Percentiles rank a stretch among this genome's conserved stretches.
Conservation (phyloP, 495 filamentous ascomycete genomes). For the Talaromyces liani region DNA sequence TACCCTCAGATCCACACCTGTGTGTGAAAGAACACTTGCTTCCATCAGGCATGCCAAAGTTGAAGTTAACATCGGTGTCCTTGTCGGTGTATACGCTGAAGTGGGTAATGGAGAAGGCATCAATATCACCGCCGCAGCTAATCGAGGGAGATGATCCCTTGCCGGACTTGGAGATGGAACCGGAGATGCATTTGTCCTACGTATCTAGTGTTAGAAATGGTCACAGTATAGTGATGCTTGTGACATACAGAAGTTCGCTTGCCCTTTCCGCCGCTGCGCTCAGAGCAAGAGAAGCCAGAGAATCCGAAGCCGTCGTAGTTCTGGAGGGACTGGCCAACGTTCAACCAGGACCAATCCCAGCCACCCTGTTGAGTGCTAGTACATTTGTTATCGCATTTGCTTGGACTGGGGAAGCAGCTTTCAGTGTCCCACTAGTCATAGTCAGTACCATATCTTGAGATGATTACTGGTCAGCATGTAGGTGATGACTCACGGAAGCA, state of each 20-base stretch:
- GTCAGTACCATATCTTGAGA: slow-evolving; percentile 6
- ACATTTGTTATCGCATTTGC: slow-evolving; percentile 73
- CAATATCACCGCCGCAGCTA: slow-evolving; percentile 40
- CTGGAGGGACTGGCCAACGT: slow-evolving; percentile 48
- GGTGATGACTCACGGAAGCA: slow-evolving; percentile 43
- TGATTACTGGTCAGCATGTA: neutral
- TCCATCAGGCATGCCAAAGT: slow-evolving; percentile 76
- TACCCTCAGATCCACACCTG: slow-evolving; percentile 55
- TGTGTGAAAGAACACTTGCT: slow-evolving; percentile 68
- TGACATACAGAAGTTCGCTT: slow-evolving; percentile 36
- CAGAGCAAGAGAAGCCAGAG: slow-evolving; percentile 58
- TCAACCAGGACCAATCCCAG: slow-evolving; percentile 62
- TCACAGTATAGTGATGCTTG: neutral
- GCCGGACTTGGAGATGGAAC: slow-evolving; percentile 35
- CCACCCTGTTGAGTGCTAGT: slow-evolving; percentile 55
- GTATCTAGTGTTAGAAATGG: slow-evolving; percentile 16
- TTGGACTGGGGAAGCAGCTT: slow-evolving; percentile 56
- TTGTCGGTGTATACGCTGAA: slow-evolving; percentile 65
- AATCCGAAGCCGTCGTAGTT: slow-evolving; percentile 68
- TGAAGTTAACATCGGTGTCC: slow-evolving; percentile 70
- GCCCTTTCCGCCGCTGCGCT: slow-evolving; percentile 40
- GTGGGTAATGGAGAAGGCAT: slow-evolving; percentile 65
- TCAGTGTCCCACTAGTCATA: slow-evolving; percentile 48
- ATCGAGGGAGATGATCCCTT: slow-evolving; percentile 46
- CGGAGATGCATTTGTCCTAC: slow-evolving; percentile 63